Conservation (phyloP, 2,329 filamentous ascomycete species). For the Colletotrichum sublineola region DNA sequence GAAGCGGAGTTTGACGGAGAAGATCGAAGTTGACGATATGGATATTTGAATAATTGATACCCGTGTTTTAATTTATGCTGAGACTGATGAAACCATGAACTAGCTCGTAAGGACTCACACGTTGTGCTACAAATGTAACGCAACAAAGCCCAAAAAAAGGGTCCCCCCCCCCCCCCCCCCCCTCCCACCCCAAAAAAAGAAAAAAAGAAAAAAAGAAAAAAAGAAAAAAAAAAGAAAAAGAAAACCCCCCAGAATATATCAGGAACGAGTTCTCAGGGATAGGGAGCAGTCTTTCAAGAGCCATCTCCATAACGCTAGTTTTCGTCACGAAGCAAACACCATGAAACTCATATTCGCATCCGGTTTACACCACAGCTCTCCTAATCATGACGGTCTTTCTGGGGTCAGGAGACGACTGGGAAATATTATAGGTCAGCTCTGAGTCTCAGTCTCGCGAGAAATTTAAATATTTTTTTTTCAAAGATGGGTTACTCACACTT, state of each 20-base stretch:
- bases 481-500: conserved; percentile 8
- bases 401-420: conserved; percentile 23
- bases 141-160: too few species aligned
- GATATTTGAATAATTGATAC: conserved; percentile 22
- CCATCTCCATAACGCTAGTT: not conserved
- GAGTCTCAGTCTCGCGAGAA: not conserved
- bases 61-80: not conserved
- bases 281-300: not conserved
- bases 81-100: not conserved
- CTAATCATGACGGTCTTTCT: conserved; percentile 34
- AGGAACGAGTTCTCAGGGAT: too few species aligned
- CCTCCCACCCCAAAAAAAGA: not conserved
- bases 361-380: conserved; percentile 15
- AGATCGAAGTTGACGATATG: conserved; percentile 43
- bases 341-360: conserved; percentile 8
- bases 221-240: too few species aligned
- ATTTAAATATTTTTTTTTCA: accelerated
- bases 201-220: not conserved
- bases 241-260: too few species aligned
- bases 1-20: conserved; percentile 38
- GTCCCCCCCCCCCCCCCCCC: too few species aligned
- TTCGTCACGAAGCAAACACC: not conserved
- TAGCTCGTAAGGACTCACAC: not conserved
- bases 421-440: conserved; percentile 3
- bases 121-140: too few species aligned